Evolutionary conservation across 345 rosid species (phyloP).

Genomic region (Ceriops decandra): DNA sequence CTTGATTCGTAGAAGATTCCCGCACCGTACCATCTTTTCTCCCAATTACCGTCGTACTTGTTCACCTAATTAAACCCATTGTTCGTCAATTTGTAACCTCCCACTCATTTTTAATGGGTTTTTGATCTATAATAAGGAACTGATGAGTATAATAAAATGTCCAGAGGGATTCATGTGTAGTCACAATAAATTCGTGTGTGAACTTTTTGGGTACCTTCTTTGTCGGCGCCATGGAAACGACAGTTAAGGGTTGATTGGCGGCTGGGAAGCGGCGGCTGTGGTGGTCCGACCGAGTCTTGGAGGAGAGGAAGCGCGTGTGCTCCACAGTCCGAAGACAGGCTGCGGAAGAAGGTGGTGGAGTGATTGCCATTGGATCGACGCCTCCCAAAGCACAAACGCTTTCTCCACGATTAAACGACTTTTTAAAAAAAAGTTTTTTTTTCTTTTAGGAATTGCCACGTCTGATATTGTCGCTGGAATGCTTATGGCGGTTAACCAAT

Average conservation of each 20-base stretch:
- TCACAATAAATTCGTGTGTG: background rate
- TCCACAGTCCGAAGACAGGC: conserved; percentile 33
- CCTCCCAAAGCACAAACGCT: background rate
- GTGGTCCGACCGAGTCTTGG: conserved; percentile 22
- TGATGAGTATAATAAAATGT: no score
- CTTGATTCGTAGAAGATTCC: conserved; percentile 85
- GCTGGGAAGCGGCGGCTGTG: conserved; percentile 19
- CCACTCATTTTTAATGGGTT: no score
- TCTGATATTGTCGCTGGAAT: conserved; percentile 9
- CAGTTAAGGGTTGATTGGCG: conserved; percentile 32
- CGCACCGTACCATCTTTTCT: conserved; percentile 87
- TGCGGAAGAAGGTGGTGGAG: conserved; percentile 42
- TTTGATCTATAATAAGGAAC: no score
- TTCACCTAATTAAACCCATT: conserved; percentile 47
- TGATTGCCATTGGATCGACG: conserved; percentile 46
- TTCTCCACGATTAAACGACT: background rate
- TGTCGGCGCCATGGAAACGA: conserved; percentile 79
- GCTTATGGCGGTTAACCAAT: conserved; percentile 22
- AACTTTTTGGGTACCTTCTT: conserved; percentile 47
- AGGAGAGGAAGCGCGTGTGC: conserved; percentile 26
- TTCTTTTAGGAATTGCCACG: conserved; percentile 19
- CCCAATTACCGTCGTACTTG: conserved; percentile 63
- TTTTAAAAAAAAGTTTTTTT: background rate
- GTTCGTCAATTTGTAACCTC: no score
- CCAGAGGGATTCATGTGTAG: background rate